phyloP scores from a whole-genome alignment of 1,139 yeast genomes.

The Pichia sp. region DNA sequence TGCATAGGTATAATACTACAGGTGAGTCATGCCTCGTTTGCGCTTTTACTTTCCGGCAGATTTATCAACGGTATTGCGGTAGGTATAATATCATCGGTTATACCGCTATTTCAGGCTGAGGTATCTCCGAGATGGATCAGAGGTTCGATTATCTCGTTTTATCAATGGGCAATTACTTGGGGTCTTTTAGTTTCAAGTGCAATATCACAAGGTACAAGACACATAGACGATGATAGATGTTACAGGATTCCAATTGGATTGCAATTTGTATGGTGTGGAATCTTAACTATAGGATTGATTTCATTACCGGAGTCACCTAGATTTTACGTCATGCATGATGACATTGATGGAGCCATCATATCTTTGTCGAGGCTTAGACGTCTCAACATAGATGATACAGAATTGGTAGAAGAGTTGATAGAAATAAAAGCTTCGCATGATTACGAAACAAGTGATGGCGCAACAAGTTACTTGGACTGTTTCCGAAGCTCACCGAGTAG shows the following conservation, averaged over 20 bases:
- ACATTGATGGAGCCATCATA: constrained; percentile 53
- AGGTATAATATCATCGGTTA: constrained; percentile 59
- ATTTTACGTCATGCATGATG: constrained; percentile 59
- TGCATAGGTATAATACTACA: constrained; percentile 64
- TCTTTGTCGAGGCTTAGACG: constrained; percentile 35
- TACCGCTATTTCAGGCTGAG: constrained; percentile 79
- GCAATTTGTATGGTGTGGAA: constrained; percentile 65
- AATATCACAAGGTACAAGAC: constrained; percentile 70
- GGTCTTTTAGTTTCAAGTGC: constrained; percentile 73
- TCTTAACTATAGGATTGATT: constrained; percentile 59
- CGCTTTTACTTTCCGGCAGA: constrained; percentile 56
- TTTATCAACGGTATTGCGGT: constrained; percentile 66
- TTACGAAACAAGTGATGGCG: constrained; percentile 64
- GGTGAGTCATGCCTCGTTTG: constrained; percentile 45
- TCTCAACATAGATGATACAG: constrained; percentile 49
- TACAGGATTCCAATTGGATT: constrained; percentile 74
- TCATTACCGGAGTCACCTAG: constrained; percentile 74
- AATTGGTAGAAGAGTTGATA: constrained; percentile 66
- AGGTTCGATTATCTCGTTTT: constrained; percentile 75
- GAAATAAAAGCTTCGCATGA: constrained; percentile 77
- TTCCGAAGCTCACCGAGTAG: constrained; percentile 64
- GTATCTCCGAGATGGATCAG: constrained; percentile 75
- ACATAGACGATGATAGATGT: constrained; percentile 49
- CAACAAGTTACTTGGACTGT: constrained; percentile 53
- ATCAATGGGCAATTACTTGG: constrained; percentile 86